A percentile compares a stretch with the other conserved stretches of the same genome.
phyloP scores from a whole-genome alignment of 768 basidiomycete species.

The Gloeophyllum trabeum region DNA sequence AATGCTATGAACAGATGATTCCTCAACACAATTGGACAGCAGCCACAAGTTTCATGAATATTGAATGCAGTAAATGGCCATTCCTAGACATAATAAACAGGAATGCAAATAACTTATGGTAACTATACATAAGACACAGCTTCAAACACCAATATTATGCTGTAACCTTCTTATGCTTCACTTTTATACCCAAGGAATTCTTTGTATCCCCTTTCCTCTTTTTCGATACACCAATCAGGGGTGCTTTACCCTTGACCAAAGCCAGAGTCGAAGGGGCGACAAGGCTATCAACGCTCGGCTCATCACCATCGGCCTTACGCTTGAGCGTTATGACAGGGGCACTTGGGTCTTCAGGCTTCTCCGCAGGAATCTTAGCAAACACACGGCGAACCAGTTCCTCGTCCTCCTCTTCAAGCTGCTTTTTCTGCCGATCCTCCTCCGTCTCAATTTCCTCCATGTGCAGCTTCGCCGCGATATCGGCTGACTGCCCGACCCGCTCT shows the following conservation, averaged over 20 bases:
- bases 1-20: too few species aligned
- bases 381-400: constrained; percentile 81
- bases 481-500: constrained; percentile 70
- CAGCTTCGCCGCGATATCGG: constrained; percentile 56
- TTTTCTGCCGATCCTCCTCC: constrained; percentile 63
- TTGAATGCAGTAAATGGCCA: too few species aligned
- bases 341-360: constrained; percentile 13
- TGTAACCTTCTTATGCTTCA: constrained; percentile 36
- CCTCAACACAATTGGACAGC: too few species aligned
- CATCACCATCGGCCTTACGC: constrained; percentile 72
- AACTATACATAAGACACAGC: too few species aligned
- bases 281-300: constrained; percentile 60
- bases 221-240: constrained; percentile 30
- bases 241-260: constrained; percentile 40
- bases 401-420: constrained; percentile 79
- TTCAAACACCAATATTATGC: not conserved
- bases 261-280: constrained; percentile 54
- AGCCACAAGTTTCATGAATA: too few species aligned
- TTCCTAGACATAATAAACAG: too few species aligned
- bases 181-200: constrained; percentile 63
- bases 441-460: constrained; percentile 61
- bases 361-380: constrained; percentile 56
- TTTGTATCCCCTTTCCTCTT: constrained; percentile 56
- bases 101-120: too few species aligned
- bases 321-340: constrained; percentile 56